These are phyloP conservation scores for Pseudozyma sp. DNA, from an alignment of 1,284 basidiomycete genomes.

Conservation along the genomic window DNA sequence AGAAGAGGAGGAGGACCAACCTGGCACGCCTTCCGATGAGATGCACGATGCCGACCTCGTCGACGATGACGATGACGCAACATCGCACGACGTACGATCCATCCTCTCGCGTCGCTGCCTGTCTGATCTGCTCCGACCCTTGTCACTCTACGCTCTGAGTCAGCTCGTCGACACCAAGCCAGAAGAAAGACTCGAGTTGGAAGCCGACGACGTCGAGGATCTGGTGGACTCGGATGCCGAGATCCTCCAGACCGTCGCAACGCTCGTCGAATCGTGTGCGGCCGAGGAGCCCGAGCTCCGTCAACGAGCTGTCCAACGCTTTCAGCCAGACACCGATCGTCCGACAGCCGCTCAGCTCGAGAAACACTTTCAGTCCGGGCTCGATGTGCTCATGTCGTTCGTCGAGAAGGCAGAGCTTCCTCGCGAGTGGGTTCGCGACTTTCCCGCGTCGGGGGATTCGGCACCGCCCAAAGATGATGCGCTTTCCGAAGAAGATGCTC, in stretches of 20 bases:
- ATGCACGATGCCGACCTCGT: constrained; percentile 37
- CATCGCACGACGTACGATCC: constrained; percentile 17
- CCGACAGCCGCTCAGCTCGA: constrained; percentile 1
- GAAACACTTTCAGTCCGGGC: constrained; percentile 15
- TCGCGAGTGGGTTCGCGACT: constrained; percentile 30
- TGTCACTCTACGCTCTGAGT: constrained; percentile 19
- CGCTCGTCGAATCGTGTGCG: constrained; percentile 47
- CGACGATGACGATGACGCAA: constrained; percentile 27
- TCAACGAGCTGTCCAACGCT: constrained; percentile 12
- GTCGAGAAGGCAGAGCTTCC: constrained; percentile 51
- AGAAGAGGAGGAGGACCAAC: constrained; percentile 39
- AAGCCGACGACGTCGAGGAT: constrained; percentile 42
- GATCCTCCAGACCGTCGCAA: constrained; percentile 40
- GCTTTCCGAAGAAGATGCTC: constrained; percentile 24
- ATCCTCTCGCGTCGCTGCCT: constrained; percentile 40
- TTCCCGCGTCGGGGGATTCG: background rate
- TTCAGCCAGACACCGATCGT: constrained; percentile 1
- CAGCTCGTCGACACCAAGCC: background rate
- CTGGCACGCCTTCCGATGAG: constrained; percentile 27
- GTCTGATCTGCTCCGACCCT: constrained; percentile 20
- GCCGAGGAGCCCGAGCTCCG: constrained; percentile 38
- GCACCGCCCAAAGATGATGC: background rate
- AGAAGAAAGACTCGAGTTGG: constrained; percentile 15
- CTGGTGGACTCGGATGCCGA: constrained; percentile 53
- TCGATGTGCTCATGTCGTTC: constrained; percentile 49